Percentiles rank a stretch among this genome's conserved stretches.
Conservation (phyloP, 2,329 filamentous ascomycete species). For the Fusarium stilboides region DNA sequence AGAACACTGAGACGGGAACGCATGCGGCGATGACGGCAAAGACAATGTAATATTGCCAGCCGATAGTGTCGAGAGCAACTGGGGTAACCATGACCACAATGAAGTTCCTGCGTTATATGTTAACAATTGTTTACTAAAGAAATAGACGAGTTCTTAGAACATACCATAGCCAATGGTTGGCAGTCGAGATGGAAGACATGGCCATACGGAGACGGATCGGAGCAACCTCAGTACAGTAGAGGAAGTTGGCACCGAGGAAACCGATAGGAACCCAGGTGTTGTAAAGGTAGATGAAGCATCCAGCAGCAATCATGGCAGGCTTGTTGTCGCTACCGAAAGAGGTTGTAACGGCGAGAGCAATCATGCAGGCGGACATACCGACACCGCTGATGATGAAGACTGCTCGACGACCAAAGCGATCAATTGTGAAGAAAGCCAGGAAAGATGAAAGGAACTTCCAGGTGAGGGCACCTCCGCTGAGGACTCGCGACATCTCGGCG, state of each 20-base stretch:
- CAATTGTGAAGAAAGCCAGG: slow-evolving; percentile 51
- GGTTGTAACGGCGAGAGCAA: slow-evolving; percentile 47
- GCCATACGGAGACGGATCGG: slow-evolving; percentile 62
- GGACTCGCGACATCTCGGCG: slow-evolving; percentile 44
- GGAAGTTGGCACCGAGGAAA: slow-evolving; percentile 74
- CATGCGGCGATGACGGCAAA: slow-evolving; percentile 62
- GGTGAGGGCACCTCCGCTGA: slow-evolving; percentile 49
- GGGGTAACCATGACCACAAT: slow-evolving; percentile 74
- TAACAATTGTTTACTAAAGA: slow-evolving; percentile 46
- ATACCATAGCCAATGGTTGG: slow-evolving; percentile 51
- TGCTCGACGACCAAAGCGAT: slow-evolving; percentile 49
- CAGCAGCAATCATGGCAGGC: slow-evolving; percentile 43
- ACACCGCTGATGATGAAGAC: slow-evolving; percentile 48
- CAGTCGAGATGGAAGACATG: slow-evolving; percentile 68
- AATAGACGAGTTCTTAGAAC: slow-evolving; percentile 19
- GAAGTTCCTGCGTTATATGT: slow-evolving; percentile 54
- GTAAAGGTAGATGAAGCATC: slow-evolving; percentile 74
- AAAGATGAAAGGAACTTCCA: slow-evolving; percentile 54
- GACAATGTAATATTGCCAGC: slow-evolving; percentile 65
- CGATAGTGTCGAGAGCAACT: slow-evolving; percentile 71
- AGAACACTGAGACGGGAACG: slow-evolving; percentile 60
- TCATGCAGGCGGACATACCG: slow-evolving; percentile 50
- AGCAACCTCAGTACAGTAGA: slow-evolving; percentile 69
- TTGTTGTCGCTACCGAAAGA: slow-evolving; percentile 43
- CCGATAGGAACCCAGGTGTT: slow-evolving; percentile 78